These are phyloP conservation scores for Knoxdaviesia proteae DNA, from an alignment of 2,329 filamentous ascomycete species.

Conservation along the genomic window DNA sequence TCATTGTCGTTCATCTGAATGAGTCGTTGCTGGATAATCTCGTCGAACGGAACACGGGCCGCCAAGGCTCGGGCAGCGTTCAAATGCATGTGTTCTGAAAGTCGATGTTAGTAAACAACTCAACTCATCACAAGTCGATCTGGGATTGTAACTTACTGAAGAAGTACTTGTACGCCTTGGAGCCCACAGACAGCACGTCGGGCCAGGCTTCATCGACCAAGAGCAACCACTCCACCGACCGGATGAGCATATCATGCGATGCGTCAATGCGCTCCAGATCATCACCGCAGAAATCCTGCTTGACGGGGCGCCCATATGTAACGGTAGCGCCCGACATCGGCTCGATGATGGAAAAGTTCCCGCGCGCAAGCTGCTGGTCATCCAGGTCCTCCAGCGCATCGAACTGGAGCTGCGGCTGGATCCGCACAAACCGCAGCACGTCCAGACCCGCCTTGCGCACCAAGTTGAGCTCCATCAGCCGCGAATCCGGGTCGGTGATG, in stretches of 20 bases:
- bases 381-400: slow-evolving; percentile 20
- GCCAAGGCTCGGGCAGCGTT: slow-evolving; percentile 32
- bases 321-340: slow-evolving; percentile 24
- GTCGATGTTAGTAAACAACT: slow-evolving; percentile 5
- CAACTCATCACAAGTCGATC: slow-evolving; percentile 8
- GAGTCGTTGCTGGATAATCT: slow-evolving; percentile 19
- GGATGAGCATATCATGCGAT: slow-evolving; percentile 52
- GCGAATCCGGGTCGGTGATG: slow-evolving; percentile 42
- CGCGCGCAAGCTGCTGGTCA: slow-evolving; percentile 1
- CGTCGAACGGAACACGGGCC: slow-evolving; percentile 26
- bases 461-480: slow-evolving; percentile 47
- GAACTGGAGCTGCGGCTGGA: slow-evolving; percentile 36
- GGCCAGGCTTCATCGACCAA: slow-evolving; percentile 53
- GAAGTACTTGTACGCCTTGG: slow-evolving; percentile 63
- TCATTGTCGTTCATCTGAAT: slow-evolving; percentile 16
- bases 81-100: slow-evolving; percentile 26
- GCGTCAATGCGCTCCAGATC: slow-evolving; percentile 29
- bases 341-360: slow-evolving; percentile 27
- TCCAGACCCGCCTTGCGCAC: slow-evolving; percentile 60
- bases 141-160: slow-evolving; percentile 42
- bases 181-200: slow-evolving; percentile 46
- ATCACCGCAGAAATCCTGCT: slow-evolving; percentile 48
- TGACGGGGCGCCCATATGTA: slow-evolving; percentile 29
- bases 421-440: slow-evolving; percentile 49
- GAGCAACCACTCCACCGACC: slow-evolving; percentile 68